phyloP scores from a whole-genome alignment of 192 early-diverging fungal genomes.

The Backusella mclennaniae region DNA sequence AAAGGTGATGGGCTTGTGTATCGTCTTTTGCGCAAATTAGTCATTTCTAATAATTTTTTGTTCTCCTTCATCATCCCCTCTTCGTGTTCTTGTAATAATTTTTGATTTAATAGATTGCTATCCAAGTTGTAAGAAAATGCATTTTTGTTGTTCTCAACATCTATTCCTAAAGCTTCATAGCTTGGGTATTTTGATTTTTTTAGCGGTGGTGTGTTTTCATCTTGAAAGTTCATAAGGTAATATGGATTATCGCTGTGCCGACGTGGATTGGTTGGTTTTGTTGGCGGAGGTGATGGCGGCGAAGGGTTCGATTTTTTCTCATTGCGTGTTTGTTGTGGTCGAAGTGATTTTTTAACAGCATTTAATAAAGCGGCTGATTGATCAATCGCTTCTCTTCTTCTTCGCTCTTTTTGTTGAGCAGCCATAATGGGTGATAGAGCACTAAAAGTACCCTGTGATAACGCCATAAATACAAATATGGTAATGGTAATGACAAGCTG shows the following conservation, averaged over 20 bases:
- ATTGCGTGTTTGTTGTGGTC: neutral
- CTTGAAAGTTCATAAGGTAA: neutral
- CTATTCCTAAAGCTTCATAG: neutral
- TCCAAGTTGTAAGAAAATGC: neutral
- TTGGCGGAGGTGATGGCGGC: neutral
- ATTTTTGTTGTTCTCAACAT: neutral
- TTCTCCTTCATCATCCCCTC: neutral
- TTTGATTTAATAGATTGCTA: neutral
- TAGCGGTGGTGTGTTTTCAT: neutral
- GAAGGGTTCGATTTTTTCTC: neutral
- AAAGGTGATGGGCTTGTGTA: neutral
- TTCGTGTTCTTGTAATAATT: neutral
- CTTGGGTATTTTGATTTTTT: neutral
- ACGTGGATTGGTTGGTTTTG: constrained; percentile 2
- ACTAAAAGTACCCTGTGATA: constrained; percentile 40
- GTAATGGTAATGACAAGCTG: constrained; percentile 34
- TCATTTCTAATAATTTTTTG: neutral
- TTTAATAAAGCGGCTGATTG: neutral
- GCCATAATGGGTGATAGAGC: constrained; percentile 33
- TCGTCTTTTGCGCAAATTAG: neutral
- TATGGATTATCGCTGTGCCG: constrained; percentile 2
- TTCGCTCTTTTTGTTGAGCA: constrained; percentile 31
- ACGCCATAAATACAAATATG: constrained; percentile 36
- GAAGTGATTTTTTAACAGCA: neutral
- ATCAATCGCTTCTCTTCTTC: constrained; percentile 22